Evolutionary conservation across 1,139 yeast genomes (phyloP), one percentile per base, ranked within the genome.

Genomic region (Candida sp.): DNA sequence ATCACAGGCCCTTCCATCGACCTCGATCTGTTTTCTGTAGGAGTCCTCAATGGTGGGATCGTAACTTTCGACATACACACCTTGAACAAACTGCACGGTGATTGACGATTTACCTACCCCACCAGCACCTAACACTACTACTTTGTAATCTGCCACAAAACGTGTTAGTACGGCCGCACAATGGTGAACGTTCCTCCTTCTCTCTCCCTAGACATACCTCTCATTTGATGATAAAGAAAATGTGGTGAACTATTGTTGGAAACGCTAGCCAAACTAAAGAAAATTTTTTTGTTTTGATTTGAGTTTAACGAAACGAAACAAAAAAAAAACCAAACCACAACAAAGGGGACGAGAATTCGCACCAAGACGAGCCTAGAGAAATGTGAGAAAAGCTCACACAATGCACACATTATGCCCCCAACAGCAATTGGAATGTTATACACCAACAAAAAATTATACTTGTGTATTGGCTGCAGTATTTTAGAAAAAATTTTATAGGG

Each of bases 1-100:
- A 60, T 91, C 93, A 63, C 97, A 90, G 4, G 94, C 89, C 62
- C 96, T 85, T 44, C 96, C 96, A 70, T 94, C 98, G 47, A 94
- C 88, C 64, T 90, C 94, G 53, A 93, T 86, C 60, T 91, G 96
- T 63, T 93, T 94, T 54, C 98, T 79, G 70, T 94, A 94, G 1
- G 97, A 90, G 68, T 94, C 81, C 61, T 78, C 82, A 54, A 77
- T 77, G 40, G 82, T 77, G 44, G 79, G 79, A 57, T 78, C 83
- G 58, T 78, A 78, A 59, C 80, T 75, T 60, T 78, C 83, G 27
- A 78, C 81, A 56, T 78, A 78, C 6, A 77, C 81, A 7, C 82
- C 82, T 60, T 77, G 81, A 4, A 77, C 82, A 54, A 78, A 78
- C 56, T 78, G 83, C 7, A 78, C 83, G 25, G 83, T 78, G 42